Evolutionary conservation across 768 basidiomycete species (phyloP).

Genomic region (Termitomyces sp.): DNA sequence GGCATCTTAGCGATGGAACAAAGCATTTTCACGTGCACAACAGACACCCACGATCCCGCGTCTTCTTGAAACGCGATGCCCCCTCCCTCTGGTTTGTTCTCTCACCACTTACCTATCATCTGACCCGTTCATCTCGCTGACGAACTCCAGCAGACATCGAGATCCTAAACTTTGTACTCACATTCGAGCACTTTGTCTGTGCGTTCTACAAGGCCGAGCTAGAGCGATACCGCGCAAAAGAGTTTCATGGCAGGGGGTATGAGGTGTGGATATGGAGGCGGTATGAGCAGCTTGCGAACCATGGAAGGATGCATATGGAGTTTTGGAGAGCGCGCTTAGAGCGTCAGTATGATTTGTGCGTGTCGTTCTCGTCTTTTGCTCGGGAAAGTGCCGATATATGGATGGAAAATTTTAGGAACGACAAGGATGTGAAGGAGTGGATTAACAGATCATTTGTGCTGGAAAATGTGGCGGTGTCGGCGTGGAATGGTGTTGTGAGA

Average conservation of each 20-base stretch:
- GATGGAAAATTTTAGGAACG: slow-evolving; percentile 25
- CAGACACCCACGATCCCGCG: neutral
- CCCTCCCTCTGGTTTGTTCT: neutral
- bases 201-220: slow-evolving; percentile 39
- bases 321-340: slow-evolving; percentile 35
- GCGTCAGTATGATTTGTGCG: slow-evolving; percentile 60
- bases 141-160: slow-evolving; percentile 12
- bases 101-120: neutral
- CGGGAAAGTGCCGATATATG: neutral
- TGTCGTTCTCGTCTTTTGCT: slow-evolving; percentile 2
- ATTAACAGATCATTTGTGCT: slow-evolving; percentile 43
- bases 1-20: neutral
- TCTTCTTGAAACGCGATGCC: neutral
- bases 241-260: slow-evolving; percentile 40
- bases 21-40: neutral
- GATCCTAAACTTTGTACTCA: slow-evolving; percentile 40
- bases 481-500: slow-evolving; percentile 53
- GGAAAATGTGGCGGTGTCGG: slow-evolving; percentile 51
- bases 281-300: slow-evolving; percentile 41
- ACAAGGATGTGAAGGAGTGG: slow-evolving; percentile 43
- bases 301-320: slow-evolving; percentile 46
- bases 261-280: slow-evolving; percentile 40
- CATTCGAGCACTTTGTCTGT: slow-evolving; percentile 39
- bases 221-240: slow-evolving; percentile 32
- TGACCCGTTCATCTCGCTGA: neutral